phyloP scores from a whole-genome alignment of 192 early-diverging fungal genomes.

The Podila horticola region DNA sequence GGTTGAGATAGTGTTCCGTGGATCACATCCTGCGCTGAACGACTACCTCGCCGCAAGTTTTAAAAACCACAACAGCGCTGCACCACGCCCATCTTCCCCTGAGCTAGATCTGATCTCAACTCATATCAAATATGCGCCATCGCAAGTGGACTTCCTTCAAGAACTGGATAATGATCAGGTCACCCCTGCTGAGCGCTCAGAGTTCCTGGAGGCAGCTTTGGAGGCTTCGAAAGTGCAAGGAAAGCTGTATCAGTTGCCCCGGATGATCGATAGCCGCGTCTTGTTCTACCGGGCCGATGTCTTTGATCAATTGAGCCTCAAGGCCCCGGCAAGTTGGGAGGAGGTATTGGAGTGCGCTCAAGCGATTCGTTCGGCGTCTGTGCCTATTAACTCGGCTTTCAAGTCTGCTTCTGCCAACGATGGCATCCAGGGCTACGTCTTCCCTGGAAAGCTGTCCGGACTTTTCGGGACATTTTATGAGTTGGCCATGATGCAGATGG shows the following conservation, averaged over 20 bases:
- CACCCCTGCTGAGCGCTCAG: slow-evolving; percentile 1
- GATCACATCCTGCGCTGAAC: slow-evolving; percentile 33
- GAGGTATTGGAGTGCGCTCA: slow-evolving; percentile 12
- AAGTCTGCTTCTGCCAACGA: background rate
- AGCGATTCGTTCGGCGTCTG: background rate
- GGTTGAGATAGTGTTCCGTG: slow-evolving; percentile 29
- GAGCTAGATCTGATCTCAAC: slow-evolving; percentile 29
- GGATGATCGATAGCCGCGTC: slow-evolving; percentile 42
- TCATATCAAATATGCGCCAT: slow-evolving; percentile 42
- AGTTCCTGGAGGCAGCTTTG: slow-evolving; percentile 26
- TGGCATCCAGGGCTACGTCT: slow-evolving; percentile 27
- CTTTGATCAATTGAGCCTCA: slow-evolving; percentile 12
- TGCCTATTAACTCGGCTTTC: background rate
- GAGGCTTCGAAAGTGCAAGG: slow-evolving; percentile 28
- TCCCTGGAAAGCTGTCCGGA: slow-evolving; percentile 40
- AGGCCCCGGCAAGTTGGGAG: slow-evolving; percentile 15
- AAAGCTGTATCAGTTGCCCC: slow-evolving; percentile 26
- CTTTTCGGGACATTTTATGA: slow-evolving; percentile 45
- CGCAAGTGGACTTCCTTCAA: slow-evolving; percentile 30
- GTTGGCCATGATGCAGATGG: slow-evolving; percentile 42
- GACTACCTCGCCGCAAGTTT: slow-evolving; percentile 22
- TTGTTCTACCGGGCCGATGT: slow-evolving; percentile 28
- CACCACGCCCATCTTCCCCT: background rate
- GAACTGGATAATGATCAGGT: slow-evolving; percentile 10
- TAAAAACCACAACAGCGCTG: background rate